These are phyloP conservation scores for Cynara cardunculus DNA, from an alignment of 129 eudicot genomes.

Conservation along the genomic window DNA sequence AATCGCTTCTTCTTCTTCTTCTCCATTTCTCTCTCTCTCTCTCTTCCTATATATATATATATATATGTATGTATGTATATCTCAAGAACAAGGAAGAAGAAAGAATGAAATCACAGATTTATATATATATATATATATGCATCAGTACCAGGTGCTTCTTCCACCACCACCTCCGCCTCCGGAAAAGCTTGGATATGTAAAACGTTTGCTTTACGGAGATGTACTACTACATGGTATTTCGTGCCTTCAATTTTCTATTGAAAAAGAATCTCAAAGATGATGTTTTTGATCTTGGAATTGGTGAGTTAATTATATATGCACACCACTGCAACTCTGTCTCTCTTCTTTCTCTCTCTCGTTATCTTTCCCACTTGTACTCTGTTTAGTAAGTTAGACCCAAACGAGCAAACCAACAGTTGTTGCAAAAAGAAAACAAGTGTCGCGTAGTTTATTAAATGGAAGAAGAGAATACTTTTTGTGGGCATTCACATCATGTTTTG, in stretches of 20 bases:
- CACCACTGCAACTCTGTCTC: background rate
- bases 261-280: background rate
- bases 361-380: background rate
- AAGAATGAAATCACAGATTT: background rate
- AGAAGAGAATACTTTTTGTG: background rate
- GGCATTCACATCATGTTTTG: background rate
- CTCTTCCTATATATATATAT: background rate
- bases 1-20: slow-evolving; percentile 18
- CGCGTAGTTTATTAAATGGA: background rate
- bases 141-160: background rate
- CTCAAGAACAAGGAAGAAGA: background rate
- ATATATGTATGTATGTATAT: background rate
- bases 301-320: background rate
- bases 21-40: background rate
- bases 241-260: background rate
- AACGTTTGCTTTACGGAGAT: background rate
- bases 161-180: background rate
- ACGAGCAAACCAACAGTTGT: background rate
- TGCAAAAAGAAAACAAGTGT: background rate
- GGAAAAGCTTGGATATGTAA: background rate
- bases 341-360: background rate
- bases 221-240: background rate
- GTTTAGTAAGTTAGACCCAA: background rate
- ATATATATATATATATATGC: background rate
- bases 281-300: background rate